Evolutionary conservation across 768 basidiomycete species (phyloP), one percentile per base, ranked within the genome.

Genomic region (Russula lepida): DNA sequence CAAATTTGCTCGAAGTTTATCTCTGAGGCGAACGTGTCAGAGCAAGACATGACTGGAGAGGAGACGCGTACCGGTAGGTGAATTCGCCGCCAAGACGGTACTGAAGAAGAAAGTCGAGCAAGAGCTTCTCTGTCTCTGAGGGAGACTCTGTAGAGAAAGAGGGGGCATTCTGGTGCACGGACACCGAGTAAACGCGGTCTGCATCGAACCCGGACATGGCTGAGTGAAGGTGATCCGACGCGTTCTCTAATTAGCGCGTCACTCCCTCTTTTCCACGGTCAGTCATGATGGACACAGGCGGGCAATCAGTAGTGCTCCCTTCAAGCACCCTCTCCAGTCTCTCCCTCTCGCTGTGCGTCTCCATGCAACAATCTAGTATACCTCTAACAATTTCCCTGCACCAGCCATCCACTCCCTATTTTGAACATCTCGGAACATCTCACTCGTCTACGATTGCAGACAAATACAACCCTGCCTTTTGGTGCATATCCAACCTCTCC

Each of bases 351-450:
- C 74, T 92, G 89, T 90, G 68, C 65, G 87, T 74, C 35, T 12
- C 43, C 28, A 23, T 6, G 32, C 39, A 44, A 35, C 25, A 11
- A 1, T 28, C 8, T 37, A 13, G 4, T 54, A 21, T 6, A 13
- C 2, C 7, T 53, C 35, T 57, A 28, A 62, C 32, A 15, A 17
- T 13, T 25, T 17, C 23, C 30, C 43, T 15, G 17, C 32, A 21
- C 35, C 69, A 98, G 95, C 58, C 97, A 98, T 73, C 95, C 97
- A 39, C 80, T 98, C 15, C 93, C 97, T 11, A 93, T 99, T 70
- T 81, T 99, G 64, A 97, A 94, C 73, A 88, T 98, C 69, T 97
- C 95, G 1, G 97, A 98, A 69, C 95, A 98, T 75, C 80, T 90
- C 68, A 95, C 91, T 46, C 83, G 97, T 64, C 76, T 85, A 60